Evolutionary conservation across 768 basidiomycete species (phyloP).

Genomic region (Boletus edulis): DNA sequence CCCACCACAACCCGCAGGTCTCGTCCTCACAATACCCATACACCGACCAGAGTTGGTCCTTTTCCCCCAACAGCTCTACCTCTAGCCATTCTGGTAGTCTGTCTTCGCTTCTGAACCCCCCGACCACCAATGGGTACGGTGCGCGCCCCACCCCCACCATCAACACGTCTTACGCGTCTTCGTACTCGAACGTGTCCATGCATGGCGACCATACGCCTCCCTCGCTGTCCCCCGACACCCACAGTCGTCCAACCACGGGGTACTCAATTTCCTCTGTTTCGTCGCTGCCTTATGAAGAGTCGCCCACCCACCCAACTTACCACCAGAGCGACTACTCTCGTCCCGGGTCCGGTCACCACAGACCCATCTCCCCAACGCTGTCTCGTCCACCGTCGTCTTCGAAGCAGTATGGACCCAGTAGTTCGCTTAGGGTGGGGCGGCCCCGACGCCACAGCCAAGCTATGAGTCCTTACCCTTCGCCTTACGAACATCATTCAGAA

Average conservation of each 20-base stretch:
- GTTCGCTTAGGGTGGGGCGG: slow-evolving; percentile 66
- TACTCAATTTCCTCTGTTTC: slow-evolving; percentile 85
- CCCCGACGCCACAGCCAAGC: slow-evolving; percentile 82
- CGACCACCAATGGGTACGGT: slow-evolving; percentile 36
- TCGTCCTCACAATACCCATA: slow-evolving; percentile 63
- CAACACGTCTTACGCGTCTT: slow-evolving; percentile 64
- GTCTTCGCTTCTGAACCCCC: slow-evolving; percentile 77
- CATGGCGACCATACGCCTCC: slow-evolving; percentile 69
- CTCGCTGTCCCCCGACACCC: slow-evolving; percentile 65
- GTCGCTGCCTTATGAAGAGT: slow-evolving; percentile 69
- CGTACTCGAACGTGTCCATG: slow-evolving; percentile 70
- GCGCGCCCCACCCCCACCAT: slow-evolving; percentile 66
- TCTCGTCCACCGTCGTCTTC: slow-evolving; percentile 70
- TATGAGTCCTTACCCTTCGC: slow-evolving; percentile 83
- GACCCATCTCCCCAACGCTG: slow-evolving; percentile 58
- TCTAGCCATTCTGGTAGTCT: slow-evolving; percentile 71
- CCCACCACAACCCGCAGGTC: slow-evolving; percentile 34
- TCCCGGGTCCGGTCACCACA: slow-evolving; percentile 71
- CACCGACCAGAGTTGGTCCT: slow-evolving; percentile 57
- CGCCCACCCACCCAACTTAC: slow-evolving; percentile 34
- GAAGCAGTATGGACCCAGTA: slow-evolving; percentile 45
- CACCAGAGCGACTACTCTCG: slow-evolving; percentile 63
- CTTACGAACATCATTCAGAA: slow-evolving; percentile 68
- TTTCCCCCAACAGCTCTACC: slow-evolving; percentile 47
- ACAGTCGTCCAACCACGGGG: slow-evolving; percentile 77